phyloP scores from a whole-genome alignment of 1,139 yeast genomes.

The Magnusiomyces magnusii region DNA sequence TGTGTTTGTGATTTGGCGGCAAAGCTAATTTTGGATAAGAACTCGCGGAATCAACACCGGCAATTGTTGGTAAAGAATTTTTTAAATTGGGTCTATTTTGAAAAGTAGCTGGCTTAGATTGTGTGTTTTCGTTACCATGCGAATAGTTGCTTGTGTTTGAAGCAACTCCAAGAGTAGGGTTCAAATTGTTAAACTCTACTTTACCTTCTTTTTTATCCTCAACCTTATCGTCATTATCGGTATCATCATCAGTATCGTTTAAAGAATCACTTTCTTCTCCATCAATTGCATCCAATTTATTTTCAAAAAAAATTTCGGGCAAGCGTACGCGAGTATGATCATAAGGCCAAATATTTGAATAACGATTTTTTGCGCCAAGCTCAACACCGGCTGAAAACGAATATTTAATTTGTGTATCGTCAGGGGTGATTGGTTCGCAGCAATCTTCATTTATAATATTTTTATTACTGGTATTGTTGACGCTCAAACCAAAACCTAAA shows the following conservation, averaged over 20 bases:
- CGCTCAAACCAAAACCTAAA: neutral
- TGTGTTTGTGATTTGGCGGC: neutral
- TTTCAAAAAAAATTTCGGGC: slow-evolving; percentile 20
- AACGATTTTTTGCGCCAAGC: slow-evolving; percentile 61
- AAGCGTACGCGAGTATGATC: slow-evolving; percentile 69
- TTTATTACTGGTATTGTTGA: neutral
- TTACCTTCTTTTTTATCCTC: neutral
- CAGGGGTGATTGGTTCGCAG: slow-evolving; percentile 13
- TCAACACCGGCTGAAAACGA: slow-evolving; percentile 65
- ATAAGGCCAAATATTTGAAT: slow-evolving; percentile 74
- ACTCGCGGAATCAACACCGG: neutral
- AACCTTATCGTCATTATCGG: neutral
- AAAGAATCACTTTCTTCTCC: neutral
- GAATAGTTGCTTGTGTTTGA: no score
- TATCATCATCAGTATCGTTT: neutral
- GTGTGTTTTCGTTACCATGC: no score
- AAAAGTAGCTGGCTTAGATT: no score
- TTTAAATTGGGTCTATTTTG: no score
- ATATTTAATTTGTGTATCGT: slow-evolving; percentile 28
- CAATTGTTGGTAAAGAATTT: no score
- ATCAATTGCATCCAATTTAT: slow-evolving; percentile 19
- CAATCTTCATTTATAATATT: slow-evolving; percentile 6
- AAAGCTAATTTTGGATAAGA: neutral
- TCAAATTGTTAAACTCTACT: neutral
- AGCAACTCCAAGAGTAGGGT: no score